Conservation (phyloP, 2,329 filamentous ascomycete genomes). For the Fusarium denticulatum region DNA sequence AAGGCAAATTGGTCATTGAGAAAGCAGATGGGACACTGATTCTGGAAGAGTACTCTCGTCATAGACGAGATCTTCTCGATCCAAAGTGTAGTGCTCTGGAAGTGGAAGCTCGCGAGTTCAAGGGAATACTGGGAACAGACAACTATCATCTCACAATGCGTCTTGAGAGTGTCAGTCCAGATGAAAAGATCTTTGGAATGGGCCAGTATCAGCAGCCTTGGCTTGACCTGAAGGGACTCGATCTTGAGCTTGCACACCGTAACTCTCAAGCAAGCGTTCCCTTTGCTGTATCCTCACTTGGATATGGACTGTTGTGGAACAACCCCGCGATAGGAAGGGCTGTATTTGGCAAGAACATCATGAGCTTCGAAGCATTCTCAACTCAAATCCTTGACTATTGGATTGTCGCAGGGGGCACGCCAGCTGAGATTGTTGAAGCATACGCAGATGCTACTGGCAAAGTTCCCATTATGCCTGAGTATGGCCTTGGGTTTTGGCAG, state of each 20-base stretch:
- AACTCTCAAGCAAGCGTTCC: conserved; percentile 74
- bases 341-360: conserved; percentile 68
- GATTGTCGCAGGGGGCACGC: conserved; percentile 67
- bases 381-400: conserved; percentile 71
- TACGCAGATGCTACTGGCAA: conserved; percentile 67
- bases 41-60: conserved; percentile 47
- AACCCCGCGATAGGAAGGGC: conserved; percentile 70
- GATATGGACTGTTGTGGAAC: conserved; percentile 74
- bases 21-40: conserved; percentile 42
- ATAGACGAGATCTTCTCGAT: conserved; percentile 57
- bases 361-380: conserved; percentile 68
- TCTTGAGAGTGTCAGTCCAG: conserved; percentile 63
- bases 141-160: conserved; percentile 67
- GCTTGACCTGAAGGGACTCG: conserved; percentile 70
- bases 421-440: conserved; percentile 63
- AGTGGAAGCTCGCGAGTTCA: conserved; percentile 67
- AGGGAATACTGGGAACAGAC: conserved; percentile 58
- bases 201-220: conserved; percentile 74
- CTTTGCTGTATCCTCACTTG: conserved; percentile 67
- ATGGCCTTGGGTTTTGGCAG: conserved; percentile 75
- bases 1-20: conserved; percentile 46
- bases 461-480: conserved; percentile 75
- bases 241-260: conserved; percentile 71
- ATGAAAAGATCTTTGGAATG: conserved; percentile 74
- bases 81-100: conserved; percentile 68